These are phyloP conservation scores for Pseudonitzschia multiseries DNA, from an alignment of 108 stramenopile species.

Conservation along the genomic window DNA sequence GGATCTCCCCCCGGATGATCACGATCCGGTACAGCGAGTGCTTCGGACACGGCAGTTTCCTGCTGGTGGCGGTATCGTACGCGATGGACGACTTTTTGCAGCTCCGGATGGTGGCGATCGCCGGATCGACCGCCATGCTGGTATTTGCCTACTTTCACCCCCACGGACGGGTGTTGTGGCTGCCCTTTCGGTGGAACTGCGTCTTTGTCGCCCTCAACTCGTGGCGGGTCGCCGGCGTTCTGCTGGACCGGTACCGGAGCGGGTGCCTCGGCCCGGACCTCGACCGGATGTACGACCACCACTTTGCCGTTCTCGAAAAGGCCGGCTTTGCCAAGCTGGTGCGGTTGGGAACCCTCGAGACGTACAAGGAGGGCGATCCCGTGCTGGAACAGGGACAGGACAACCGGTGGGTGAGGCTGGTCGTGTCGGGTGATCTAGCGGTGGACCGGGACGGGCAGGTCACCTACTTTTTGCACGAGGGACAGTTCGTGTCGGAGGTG, in stretches of 20 bases:
- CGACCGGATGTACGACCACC: constrained; percentile 40
- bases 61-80: constrained; percentile 81
- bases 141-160: constrained; percentile 90
- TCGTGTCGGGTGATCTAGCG: constrained; percentile 66
- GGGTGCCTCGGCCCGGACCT: constrained; percentile 50
- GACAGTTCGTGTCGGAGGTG: constrained; percentile 77
- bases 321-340: constrained; percentile 69
- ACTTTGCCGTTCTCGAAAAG: constrained; percentile 62
- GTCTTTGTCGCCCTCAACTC: constrained; percentile 78
- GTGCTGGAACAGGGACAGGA: constrained; percentile 53
- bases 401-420: constrained; percentile 70
- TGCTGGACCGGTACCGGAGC: constrained; percentile 53
- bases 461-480: constrained; percentile 74
- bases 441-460: constrained; percentile 65
- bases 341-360: constrained; percentile 42
- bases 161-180: constrained; percentile 80
- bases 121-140: constrained; percentile 72
- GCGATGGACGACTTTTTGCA: constrained; percentile 73
- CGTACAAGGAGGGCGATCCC: constrained; percentile 53
- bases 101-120: constrained; percentile 74
- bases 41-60: constrained; percentile 77
- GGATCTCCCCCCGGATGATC: constrained; percentile 66
- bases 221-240: constrained; percentile 61
- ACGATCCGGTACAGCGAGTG: constrained; percentile 67
- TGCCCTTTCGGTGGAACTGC: constrained; percentile 85